A percentile compares a stretch with the other conserved stretches of the same genome.
These are phyloP conservation scores for Pleurotus tuber-regium DNA, from an alignment of 768 basidiomycete genomes.

Conservation along the genomic window DNA sequence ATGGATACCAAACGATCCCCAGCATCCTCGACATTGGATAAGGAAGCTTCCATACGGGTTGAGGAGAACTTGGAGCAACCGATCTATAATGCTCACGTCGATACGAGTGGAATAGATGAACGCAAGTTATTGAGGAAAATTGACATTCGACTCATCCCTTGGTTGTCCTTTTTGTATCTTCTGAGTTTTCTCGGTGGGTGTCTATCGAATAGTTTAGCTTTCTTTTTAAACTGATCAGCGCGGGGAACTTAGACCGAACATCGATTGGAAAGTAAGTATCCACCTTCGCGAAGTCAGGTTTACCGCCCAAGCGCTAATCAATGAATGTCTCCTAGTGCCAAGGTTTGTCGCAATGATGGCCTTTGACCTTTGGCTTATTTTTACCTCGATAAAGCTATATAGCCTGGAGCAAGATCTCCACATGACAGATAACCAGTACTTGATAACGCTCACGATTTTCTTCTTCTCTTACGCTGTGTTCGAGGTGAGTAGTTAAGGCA, in stretches of 20 bases:
- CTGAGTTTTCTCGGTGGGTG: constrained; percentile 62
- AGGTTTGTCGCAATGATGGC: constrained; percentile 25
- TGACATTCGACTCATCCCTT: constrained; percentile 62
- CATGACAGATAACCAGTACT: constrained; percentile 64
- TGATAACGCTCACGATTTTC: constrained; percentile 57
- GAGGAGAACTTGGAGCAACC: constrained; percentile 20
- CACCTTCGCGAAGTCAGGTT: constrained; percentile 15
- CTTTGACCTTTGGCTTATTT: neutral
- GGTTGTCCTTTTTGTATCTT: constrained; percentile 74
- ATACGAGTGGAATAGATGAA: constrained; percentile 63
- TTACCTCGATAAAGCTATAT: constrained; percentile 49
- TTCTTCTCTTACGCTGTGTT: constrained; percentile 17
- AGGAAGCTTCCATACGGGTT: constrained; percentile 28
- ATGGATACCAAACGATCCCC: constrained; percentile 10
- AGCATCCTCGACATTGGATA: constrained; percentile 22
- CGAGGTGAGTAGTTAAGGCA: constrained; percentile 1
- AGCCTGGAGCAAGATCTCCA: constrained; percentile 55
- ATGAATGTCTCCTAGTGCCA: constrained; percentile 35
- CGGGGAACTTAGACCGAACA: constrained; percentile 34
- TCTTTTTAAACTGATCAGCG: constrained; percentile 19
- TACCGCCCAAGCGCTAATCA: constrained; percentile 8
- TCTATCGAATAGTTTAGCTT: constrained; percentile 38
- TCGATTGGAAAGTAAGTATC: constrained; percentile 49
- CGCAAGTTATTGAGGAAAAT: constrained; percentile 69
- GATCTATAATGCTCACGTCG: constrained; percentile 48